These are phyloP conservation scores for Rhodomyrtus psidioides DNA, from an alignment of 441 rosid genomes.

Conservation along the genomic window DNA sequence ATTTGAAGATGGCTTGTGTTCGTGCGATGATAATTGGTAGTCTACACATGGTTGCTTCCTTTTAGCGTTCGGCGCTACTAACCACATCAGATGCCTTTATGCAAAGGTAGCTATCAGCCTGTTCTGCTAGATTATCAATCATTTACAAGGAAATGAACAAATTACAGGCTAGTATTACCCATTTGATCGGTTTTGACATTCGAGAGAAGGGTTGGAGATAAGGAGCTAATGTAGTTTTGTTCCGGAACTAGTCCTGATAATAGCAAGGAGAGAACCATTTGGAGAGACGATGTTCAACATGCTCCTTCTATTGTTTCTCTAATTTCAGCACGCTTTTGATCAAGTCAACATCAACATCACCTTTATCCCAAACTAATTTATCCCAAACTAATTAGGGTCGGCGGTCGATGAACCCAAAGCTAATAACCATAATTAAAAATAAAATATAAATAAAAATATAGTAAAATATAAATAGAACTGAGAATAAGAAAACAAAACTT, in stretches of 20 bases:
- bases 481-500: too few species aligned
- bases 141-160: background rate
- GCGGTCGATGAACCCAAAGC: too few species aligned
- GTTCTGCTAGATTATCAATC: background rate
- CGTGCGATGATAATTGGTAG: slow-evolving; percentile 79
- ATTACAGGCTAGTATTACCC: background rate
- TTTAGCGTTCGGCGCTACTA: background rate
- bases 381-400: too few species aligned
- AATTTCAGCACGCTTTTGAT: background rate
- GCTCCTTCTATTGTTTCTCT: background rate
- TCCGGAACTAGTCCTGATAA: background rate
- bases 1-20: slow-evolving; percentile 74
- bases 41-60: background rate
- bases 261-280: background rate
- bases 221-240: background rate
- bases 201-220: background rate
- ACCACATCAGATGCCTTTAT: background rate
- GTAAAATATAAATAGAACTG: too few species aligned
- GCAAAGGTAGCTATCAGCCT: background rate
- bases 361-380: too few species aligned
- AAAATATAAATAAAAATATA: too few species aligned
- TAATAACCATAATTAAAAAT: too few species aligned
- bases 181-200: background rate
- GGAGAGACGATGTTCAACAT: background rate
- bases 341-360: too few species aligned